Evolutionary conservation across 805 yeast genomes (phyloP).

Genomic region (Clavispora fructus): DNA sequence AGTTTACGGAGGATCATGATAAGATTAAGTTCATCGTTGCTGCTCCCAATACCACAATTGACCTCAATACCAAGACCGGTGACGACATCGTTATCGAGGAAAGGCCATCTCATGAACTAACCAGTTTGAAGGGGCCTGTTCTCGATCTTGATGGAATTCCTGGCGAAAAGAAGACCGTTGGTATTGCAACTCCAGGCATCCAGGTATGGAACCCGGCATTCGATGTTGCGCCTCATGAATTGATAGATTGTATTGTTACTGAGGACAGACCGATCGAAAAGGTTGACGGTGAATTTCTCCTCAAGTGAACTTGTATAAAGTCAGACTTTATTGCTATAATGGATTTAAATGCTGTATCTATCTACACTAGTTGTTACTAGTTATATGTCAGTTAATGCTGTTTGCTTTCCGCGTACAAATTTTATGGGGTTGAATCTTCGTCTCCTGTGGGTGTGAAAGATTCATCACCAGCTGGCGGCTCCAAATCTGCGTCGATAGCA

Average conservation of each 20-base stretch:
- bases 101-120: conserved; percentile 76
- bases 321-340: background rate
- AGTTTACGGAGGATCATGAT: conserved; percentile 20
- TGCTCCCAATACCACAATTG: conserved; percentile 92
- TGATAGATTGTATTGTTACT: conserved; percentile 86
- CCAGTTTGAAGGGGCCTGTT: conserved; percentile 61
- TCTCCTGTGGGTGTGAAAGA: no score
- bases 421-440: no score
- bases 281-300: conserved; percentile 6
- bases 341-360: no score
- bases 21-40: conserved; percentile 84
- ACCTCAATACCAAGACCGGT: conserved; percentile 60
- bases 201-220: conserved; percentile 95
- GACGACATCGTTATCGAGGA: conserved; percentile 80
- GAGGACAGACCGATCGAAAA: conserved; percentile 42
- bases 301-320: conserved; percentile 2
- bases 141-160: conserved; percentile 21
- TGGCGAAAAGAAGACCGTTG: conserved; percentile 48
- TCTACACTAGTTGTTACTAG: no score
- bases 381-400: no score
- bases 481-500: no score
- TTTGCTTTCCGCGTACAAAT: no score
- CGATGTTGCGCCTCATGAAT: conserved; percentile 81
- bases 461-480: no score
- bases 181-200: conserved; percentile 80